Percentiles rank a stretch among this genome's conserved stretches.
Evolutionary conservation across 78 protist genomes (phyloP).

Genomic region (Pigoraptor vietnamica): DNA sequence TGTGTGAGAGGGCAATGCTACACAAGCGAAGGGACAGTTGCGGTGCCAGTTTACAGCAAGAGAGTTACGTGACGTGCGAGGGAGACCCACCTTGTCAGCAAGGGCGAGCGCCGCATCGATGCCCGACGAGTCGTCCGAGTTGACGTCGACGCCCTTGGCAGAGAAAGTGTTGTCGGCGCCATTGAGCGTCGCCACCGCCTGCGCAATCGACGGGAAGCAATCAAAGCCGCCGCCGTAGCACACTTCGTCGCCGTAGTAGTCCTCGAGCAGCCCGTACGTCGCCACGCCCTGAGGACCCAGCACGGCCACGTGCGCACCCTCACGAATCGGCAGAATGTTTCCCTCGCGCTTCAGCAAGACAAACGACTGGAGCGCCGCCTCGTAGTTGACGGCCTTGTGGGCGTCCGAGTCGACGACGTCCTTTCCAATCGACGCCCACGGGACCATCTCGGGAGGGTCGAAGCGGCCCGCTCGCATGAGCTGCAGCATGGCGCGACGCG

Average conservation of each 20-base stretch:
- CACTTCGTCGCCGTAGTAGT: not conserved
- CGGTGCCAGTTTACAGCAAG: no score
- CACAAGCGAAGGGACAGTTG: no score
- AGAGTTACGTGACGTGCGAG: no score
- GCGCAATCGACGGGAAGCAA: not conserved
- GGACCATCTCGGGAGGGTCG: not conserved
- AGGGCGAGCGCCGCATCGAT: not conserved
- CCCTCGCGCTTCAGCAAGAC: conserved; percentile 17
- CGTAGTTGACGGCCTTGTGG: not conserved
- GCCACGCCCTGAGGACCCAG: conserved; percentile 18
- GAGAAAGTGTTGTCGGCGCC: not conserved
- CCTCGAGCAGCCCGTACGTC: not conserved
- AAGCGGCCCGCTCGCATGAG: conserved; percentile 11
- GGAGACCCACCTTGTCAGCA: not conserved
- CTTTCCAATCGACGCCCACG: not conserved
- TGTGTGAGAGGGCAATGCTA: no score
- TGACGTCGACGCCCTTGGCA: not conserved
- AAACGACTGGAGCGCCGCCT: not conserved
- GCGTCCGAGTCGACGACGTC: not conserved
- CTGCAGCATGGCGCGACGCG: not conserved
- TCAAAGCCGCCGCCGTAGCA: not conserved
- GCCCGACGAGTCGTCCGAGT: not conserved
- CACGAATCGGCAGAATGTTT: not conserved
- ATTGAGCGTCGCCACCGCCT: not conserved
- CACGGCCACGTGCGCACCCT: not conserved